A percentile compares a stretch with the other conserved stretches of the same genome.
Conservation (phyloP, 139 green algal genomes). For the Diplosphaera chodatii region DNA sequence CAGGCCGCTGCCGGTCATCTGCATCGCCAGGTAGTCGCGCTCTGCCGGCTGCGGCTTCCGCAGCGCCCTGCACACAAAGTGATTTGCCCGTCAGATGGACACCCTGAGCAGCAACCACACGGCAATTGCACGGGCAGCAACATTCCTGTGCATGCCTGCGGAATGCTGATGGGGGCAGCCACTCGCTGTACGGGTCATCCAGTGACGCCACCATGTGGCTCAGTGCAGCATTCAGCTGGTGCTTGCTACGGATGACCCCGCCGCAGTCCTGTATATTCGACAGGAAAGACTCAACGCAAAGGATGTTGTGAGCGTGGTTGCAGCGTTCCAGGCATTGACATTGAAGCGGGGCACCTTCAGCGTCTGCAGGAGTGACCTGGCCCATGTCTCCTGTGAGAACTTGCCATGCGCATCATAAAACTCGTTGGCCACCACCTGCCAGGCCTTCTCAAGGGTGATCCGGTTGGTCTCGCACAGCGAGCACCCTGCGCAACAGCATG, state of each 20-base stretch:
- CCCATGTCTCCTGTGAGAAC: constrained; percentile 49
- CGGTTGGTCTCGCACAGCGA: constrained; percentile 41
- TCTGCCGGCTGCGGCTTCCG: constrained; percentile 35
- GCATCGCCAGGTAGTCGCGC: constrained; percentile 44
- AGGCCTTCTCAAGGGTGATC: constrained; percentile 42
- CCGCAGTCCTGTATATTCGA: not conserved
- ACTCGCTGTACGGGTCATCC: constrained; percentile 44
- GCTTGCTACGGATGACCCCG: constrained; percentile 26
- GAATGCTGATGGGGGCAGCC: constrained; percentile 36
- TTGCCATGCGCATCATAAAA: constrained; percentile 33
- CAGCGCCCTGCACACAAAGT: constrained; percentile 32
- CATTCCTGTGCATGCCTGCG: not conserved
- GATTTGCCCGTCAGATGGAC: too few species aligned
- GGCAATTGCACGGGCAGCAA: too few species aligned
- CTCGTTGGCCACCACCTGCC: constrained; percentile 49
- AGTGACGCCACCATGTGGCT: constrained; percentile 34
- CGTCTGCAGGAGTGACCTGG: constrained; percentile 30
- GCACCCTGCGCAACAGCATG: constrained; percentile 5
- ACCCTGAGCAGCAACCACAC: too few species aligned
- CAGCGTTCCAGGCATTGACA: too few species aligned
- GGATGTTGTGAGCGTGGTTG: too few species aligned
- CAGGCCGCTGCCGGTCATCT: constrained; percentile 27
- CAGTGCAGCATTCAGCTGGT: constrained; percentile 31
- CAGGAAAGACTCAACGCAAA: too few species aligned
- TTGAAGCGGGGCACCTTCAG: constrained; percentile 28